Conservation (phyloP, 2,329 filamentous ascomycete genomes). For the Alternaria metachromatica region DNA sequence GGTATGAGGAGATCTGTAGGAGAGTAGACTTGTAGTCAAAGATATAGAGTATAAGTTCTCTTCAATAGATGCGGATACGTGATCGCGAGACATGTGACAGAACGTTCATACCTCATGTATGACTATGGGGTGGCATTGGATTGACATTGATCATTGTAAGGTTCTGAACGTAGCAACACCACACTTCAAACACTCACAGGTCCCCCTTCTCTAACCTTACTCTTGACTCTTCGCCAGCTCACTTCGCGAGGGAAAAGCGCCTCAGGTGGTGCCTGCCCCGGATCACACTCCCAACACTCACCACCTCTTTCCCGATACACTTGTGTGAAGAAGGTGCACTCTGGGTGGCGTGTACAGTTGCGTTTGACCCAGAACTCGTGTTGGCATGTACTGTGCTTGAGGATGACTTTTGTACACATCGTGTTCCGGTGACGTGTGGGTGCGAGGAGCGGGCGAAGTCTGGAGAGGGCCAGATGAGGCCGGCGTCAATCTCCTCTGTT, state of each 20-base stretch:
- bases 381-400: conserved; percentile 30
- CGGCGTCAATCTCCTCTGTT: not conserved
- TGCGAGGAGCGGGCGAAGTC: not conserved
- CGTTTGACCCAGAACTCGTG: conserved; percentile 28
- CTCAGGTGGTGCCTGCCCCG: conserved; percentile 29
- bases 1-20: not conserved
- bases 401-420: conserved; percentile 32
- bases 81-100: not conserved
- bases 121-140: not conserved
- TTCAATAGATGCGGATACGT: not conserved
- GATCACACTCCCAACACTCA: conserved; percentile 33
- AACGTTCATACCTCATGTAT: not conserved
- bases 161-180: not conserved
- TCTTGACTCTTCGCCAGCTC: conserved; percentile 23
- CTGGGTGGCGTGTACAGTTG: conserved; percentile 21
- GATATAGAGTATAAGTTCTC: not conserved
- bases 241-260: conserved; percentile 27
- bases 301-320: conserved; percentile 26
- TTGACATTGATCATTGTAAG: not conserved
- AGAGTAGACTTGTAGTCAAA: not conserved
- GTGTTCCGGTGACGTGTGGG: not conserved
- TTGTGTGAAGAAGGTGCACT: conserved; percentile 21
- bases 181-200: conserved; percentile 5
- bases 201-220: not conserved
- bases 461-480: not conserved